phyloP scores from a whole-genome alignment of 1,139 yeast species.

The Geotrichum siamense region DNA sequence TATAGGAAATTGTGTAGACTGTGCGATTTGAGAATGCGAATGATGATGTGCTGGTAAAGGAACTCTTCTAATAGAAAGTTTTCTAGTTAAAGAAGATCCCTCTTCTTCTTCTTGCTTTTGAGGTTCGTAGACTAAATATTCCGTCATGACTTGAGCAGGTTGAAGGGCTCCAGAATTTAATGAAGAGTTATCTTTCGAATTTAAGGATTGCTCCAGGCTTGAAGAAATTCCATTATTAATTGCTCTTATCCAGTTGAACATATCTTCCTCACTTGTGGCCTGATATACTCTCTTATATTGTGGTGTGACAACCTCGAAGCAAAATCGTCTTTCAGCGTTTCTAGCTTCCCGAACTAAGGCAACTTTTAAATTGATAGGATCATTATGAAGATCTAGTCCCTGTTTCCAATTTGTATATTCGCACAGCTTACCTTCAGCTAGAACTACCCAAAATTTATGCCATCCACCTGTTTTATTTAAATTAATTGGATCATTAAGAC shows the following conservation, averaged over 20 bases:
- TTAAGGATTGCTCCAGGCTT: constrained; percentile 14
- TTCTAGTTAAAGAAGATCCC: neutral
- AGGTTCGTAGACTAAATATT: neutral
- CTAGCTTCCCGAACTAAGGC: constrained; percentile 54
- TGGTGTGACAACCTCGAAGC: constrained; percentile 75
- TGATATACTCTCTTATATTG: constrained; percentile 69
- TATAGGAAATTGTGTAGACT: neutral
- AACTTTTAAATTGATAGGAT: constrained; percentile 67
- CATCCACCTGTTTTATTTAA: constrained; percentile 67
- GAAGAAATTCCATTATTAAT: constrained; percentile 37
- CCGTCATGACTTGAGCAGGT: neutral
- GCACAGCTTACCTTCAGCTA: constrained; percentile 56
- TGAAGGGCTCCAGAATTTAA: neutral
- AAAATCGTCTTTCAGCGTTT: constrained; percentile 43
- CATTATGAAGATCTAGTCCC: constrained; percentile 54
- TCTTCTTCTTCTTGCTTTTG: neutral
- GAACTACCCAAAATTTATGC: constrained; percentile 88
- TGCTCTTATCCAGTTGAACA: constrained; percentile 62
- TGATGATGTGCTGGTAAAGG: constrained; percentile 3
- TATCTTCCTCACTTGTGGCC: constrained; percentile 63
- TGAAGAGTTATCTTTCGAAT: neutral
- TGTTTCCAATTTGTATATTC: constrained; percentile 82
- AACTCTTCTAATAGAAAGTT: constrained; percentile 2
- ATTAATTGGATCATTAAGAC: constrained; percentile 43
- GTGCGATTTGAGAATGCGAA: neutral